Conservation (phyloP, 2,329 filamentous ascomycete genomes). For the Sporothrix euskadiensis region DNA sequence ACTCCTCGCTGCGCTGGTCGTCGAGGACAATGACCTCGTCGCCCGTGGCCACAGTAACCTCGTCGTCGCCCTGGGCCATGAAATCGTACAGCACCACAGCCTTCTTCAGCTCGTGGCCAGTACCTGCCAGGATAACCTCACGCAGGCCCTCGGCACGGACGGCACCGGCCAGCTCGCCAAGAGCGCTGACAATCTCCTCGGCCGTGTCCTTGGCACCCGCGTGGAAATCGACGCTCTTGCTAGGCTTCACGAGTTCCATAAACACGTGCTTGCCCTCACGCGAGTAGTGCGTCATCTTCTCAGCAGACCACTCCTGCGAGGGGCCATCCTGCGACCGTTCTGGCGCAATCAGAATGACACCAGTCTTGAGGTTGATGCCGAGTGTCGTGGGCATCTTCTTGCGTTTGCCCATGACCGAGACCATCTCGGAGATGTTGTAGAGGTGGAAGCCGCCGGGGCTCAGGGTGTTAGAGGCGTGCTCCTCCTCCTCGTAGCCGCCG, state of each 20-base stretch:
- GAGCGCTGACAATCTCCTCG: slow-evolving; percentile 81
- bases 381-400: slow-evolving; percentile 98
- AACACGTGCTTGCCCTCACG: slow-evolving; percentile 98
- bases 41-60: slow-evolving; percentile 85
- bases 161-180: slow-evolving; percentile 87
- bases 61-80: slow-evolving; percentile 92
- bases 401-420: slow-evolving; percentile 92
- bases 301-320: slow-evolving; percentile 88
- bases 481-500: slow-evolving; percentile 41
- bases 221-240: slow-evolving; percentile 94
- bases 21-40: slow-evolving; percentile 92
- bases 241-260: slow-evolving; percentile 85
- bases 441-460: slow-evolving; percentile 84
- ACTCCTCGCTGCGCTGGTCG: slow-evolving; percentile 90
- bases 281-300: slow-evolving; percentile 95
- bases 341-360: slow-evolving; percentile 85
- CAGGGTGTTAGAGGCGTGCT: slow-evolving; percentile 36
- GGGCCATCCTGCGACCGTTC: slow-evolving; percentile 81
- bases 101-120: slow-evolving; percentile 70
- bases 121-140: slow-evolving; percentile 81
- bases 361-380: slow-evolving; percentile 87
- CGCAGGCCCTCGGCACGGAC: slow-evolving; percentile 78
- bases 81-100: slow-evolving; percentile 93
- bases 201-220: slow-evolving; percentile 97
- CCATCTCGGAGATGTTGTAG: slow-evolving; percentile 97